A percentile compares a stretch with the other conserved stretches of the same genome.
Conservation (phyloP, 208 protist genomes). For the Phytomonas sp. region DNA sequence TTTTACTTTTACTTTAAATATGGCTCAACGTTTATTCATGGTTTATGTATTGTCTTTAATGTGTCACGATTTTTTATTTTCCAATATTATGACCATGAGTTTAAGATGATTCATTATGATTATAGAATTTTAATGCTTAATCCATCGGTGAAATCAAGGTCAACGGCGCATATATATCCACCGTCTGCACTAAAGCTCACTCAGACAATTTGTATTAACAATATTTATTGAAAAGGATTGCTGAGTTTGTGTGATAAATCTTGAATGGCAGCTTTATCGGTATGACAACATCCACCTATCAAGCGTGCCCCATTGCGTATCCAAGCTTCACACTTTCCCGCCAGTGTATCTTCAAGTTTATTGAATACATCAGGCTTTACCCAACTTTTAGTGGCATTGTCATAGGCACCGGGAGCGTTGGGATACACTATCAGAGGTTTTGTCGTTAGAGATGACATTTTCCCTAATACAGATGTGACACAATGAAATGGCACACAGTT, state of each 20-base stretch:
- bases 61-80: background rate
- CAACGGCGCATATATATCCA: background rate
- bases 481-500: conserved; percentile 48
- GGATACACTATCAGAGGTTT: conserved; percentile 57
- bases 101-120: too few species aligned
- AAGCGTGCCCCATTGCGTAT: conserved; percentile 22
- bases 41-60: conserved; percentile 2
- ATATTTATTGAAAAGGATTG: background rate
- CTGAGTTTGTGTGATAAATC: background rate
- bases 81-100: conserved; percentile 4
- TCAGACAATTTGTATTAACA: background rate
- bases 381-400: conserved; percentile 28
- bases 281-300: conserved; percentile 48
- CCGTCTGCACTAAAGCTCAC: background rate
- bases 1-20: too few species aligned
- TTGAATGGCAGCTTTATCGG: conserved; percentile 14
- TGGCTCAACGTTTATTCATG: conserved; percentile 1
- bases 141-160: too few species aligned
- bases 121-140: too few species aligned
- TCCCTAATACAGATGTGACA: conserved; percentile 14
- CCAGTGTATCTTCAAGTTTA: conserved; percentile 13
- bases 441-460: conserved; percentile 22
- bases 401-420: conserved; percentile 47
- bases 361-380: background rate
- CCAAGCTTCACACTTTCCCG: conserved; percentile 18